Conservation (phyloP, 2,329 filamentous ascomycete species). For the Fusarium sublunatum region DNA sequence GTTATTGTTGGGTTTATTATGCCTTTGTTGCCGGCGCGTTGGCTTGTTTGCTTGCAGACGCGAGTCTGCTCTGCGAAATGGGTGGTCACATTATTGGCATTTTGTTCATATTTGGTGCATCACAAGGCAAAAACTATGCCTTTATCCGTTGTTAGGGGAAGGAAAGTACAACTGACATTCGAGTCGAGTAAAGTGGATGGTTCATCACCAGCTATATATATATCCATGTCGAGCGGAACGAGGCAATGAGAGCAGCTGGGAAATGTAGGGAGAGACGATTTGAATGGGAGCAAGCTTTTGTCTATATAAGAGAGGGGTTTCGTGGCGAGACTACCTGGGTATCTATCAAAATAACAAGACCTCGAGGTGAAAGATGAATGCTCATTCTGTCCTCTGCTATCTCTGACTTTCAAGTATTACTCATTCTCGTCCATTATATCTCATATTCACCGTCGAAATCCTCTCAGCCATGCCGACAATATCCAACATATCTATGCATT, state of each 20-base stretch:
- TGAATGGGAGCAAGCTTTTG: slow-evolving; percentile 8
- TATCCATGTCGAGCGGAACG: slow-evolving; percentile 2
- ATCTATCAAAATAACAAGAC: slow-evolving; percentile 23
- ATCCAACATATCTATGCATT: slow-evolving; percentile 11
- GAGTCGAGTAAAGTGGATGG: slow-evolving; percentile 1
- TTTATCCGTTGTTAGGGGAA: not conserved
- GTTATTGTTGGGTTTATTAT: slow-evolving; percentile 11
- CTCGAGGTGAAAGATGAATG: slow-evolving; percentile 17
- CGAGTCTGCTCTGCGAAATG: slow-evolving; percentile 22
- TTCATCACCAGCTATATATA: slow-evolving; percentile 4
- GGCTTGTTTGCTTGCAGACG: slow-evolving; percentile 27
- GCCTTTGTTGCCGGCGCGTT: slow-evolving; percentile 34
- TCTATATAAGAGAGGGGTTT: slow-evolving; percentile 23
- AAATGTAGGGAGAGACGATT: not conserved
- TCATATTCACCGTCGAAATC: not conserved
- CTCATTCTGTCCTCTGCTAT: slow-evolving; percentile 7
- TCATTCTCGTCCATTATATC: slow-evolving; percentile 1
- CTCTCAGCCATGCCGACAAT: not conserved
- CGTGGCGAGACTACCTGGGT: slow-evolving; percentile 25
- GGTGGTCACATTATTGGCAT: slow-evolving; percentile 29
- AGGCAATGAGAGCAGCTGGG: slow-evolving; percentile 6
- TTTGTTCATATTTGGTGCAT: slow-evolving; percentile 9
- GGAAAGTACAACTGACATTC: slow-evolving; percentile 11
- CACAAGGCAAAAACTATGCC: slow-evolving; percentile 12
- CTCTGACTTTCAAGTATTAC: not conserved